phyloP scores from a whole-genome alignment of 768 basidiomycete species.

The Termitomyces sp. region DNA sequence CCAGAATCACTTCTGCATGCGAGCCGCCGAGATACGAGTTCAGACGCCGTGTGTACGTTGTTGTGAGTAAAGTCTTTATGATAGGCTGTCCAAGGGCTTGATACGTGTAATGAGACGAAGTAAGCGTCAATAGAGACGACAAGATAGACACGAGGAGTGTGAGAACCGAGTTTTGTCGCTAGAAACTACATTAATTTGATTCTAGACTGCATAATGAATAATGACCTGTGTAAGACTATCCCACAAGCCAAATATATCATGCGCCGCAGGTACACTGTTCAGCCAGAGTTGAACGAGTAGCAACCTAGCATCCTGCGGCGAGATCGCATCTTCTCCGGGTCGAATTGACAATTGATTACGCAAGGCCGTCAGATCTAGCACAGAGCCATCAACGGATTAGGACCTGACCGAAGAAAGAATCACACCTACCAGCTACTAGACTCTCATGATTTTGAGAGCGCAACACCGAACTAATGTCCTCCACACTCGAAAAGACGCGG shows the following conservation, averaged over 20 bases:
- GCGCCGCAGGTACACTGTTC: constrained; percentile 45
- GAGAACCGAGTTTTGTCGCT: constrained; percentile 40
- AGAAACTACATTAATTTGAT: constrained; percentile 6
- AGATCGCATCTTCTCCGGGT: constrained; percentile 37
- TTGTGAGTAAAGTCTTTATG: constrained; percentile 51
- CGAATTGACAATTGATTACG: constrained; percentile 59
- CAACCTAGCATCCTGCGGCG: constrained; percentile 56
- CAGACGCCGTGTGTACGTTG: constrained; percentile 48
- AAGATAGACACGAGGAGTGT: constrained; percentile 46
- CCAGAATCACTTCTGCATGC: constrained; percentile 61
- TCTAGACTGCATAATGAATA: not conserved
- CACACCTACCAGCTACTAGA: constrained; percentile 23
- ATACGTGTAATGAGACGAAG: constrained; percentile 64
- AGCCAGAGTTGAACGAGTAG: constrained; percentile 59
- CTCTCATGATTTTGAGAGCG: constrained; percentile 25
- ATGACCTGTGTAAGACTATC: constrained; percentile 46
- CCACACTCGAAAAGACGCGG: constrained; percentile 15
- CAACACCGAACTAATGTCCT: constrained; percentile 29
- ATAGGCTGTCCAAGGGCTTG: constrained; percentile 60
- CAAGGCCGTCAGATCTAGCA: constrained; percentile 41
- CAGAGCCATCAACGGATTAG: constrained; percentile 8
- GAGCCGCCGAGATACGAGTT: constrained; percentile 57
- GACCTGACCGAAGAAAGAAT: not conserved
- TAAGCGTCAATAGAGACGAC: constrained; percentile 52
- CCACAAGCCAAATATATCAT: constrained; percentile 62